These are phyloP conservation scores for Termitomyces eurrhizus DNA, from an alignment of 768 basidiomycete species.

Conservation along the genomic window DNA sequence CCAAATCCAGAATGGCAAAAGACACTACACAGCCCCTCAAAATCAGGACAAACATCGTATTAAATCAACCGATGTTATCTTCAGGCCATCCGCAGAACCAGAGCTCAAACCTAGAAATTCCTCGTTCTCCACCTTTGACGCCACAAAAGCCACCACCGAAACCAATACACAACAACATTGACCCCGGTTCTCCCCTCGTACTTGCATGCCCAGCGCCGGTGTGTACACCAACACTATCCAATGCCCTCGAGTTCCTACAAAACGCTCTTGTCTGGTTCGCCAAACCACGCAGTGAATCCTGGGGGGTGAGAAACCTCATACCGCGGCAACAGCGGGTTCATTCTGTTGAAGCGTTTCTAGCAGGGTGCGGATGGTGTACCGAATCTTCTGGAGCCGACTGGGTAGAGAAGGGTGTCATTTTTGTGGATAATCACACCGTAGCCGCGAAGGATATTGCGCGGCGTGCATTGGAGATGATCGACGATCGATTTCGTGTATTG, in stretches of 20 bases:
- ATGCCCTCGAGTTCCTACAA: conserved; percentile 6
- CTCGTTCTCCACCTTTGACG: conserved; percentile 1
- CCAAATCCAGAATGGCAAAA: neutral
- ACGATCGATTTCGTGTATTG: conserved; percentile 2
- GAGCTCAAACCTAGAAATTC: neutral
- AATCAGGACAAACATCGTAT: conserved; percentile 1
- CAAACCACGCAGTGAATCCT: conserved; percentile 15
- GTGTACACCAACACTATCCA: neutral
- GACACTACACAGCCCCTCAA: conserved; percentile 1
- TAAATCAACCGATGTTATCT: neutral
- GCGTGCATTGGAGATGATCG: conserved; percentile 10
- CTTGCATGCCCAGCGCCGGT: neutral
- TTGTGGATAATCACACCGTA: conserved; percentile 29
- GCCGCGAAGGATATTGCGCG: conserved; percentile 10
- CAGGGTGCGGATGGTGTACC: conserved; percentile 41
- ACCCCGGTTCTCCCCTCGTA: neutral
- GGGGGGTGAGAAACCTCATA: conserved; percentile 28
- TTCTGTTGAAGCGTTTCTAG: conserved; percentile 41
- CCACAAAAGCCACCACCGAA: neutral
- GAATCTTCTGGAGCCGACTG: conserved; percentile 6
- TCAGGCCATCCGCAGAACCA: neutral
- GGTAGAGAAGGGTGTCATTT: conserved; percentile 30
- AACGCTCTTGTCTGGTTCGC: conserved; percentile 29
- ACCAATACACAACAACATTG: neutral
- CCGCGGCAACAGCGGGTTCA: conserved; percentile 32